Evolutionary conservation across 495 filamentous ascomycete species (phyloP), one percentile per base, ranked within the genome.

Genomic region (Penicillium subrubescens): DNA sequence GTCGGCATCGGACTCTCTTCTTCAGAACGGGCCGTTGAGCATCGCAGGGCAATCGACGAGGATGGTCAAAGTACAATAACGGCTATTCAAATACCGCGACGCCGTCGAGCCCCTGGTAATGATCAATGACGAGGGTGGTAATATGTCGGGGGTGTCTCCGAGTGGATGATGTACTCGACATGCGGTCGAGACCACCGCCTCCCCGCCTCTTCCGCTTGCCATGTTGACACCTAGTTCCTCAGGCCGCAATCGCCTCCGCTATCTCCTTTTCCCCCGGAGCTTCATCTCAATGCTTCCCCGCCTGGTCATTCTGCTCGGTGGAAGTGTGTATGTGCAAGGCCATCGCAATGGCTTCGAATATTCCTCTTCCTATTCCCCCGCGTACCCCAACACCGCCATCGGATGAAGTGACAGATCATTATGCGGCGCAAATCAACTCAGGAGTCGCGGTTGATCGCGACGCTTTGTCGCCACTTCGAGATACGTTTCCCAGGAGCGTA

Each of bases 381-480:
- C 83, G 88, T 52, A 90, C 89, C 14, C 89, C 89, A 8, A 90
- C 88, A 67, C 89, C 89, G 59, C 89, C 88, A 43, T 78, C 83
- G 62, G 87, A 90, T 58, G 84, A 88, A 56, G 71, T 74, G 34
- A 60, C 67, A 54, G 66, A 71, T 46, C 46, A 71, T 35, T 17
- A 71, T 61, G 78, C 76, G 23, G 19, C 66, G 12, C 67, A 74
- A 41, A 66, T 72, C 46, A 64, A 67, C 37, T 72, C 73, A 52
- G 77, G 78, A 62, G 66, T 84, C 15, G 61, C 75, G 31, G 84
- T 82, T 68, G 86, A 90, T 73, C 81, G 84, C 55, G 83, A 86
- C 73, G 74, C 85, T n/a, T 75, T 92, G 55, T 91, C 89, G 46
- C 89, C 90, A 17, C 75, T 88, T 62, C 82, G 65, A 75, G 86